These are phyloP conservation scores for Spirogloea muscicola DNA, from an alignment of 139 green algal species.

Conservation along the genomic window DNA sequence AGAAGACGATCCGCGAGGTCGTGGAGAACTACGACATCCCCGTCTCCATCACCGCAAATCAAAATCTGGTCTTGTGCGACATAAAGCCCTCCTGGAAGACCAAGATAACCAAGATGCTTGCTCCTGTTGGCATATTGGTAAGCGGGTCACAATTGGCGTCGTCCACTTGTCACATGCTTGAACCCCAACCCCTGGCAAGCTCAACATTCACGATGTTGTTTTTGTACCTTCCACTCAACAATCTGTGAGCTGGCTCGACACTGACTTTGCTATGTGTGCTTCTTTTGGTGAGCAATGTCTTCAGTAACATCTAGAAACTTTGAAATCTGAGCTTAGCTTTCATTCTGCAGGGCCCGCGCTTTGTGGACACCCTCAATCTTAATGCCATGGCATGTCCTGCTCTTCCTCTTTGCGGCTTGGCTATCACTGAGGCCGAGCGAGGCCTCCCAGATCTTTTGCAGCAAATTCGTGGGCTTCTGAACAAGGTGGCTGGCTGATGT, in stretches of 20 bases:
- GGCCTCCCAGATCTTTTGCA: conserved; percentile 70
- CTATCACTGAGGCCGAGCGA: conserved; percentile 93
- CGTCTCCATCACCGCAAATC: conserved; percentile 52
- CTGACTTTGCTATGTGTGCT: no score
- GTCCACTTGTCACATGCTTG: no score
- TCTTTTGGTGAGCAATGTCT: no score
- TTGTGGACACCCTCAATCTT: conserved; percentile 70
- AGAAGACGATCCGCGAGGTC: conserved; percentile 55
- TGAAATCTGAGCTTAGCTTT: not conserved
- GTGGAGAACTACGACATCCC: conserved; percentile 58
- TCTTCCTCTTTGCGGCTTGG: conserved; percentile 94
- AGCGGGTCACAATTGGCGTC: no score
- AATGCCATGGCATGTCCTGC: conserved; percentile 96
- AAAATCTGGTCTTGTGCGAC: conserved; percentile 94
- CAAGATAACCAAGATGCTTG: conserved; percentile 25
- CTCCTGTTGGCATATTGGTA: conserved; percentile 32
- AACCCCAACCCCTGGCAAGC: no score
- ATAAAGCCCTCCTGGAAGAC: conserved; percentile 65
- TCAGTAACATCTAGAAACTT: no score
- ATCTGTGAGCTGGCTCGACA: no score
- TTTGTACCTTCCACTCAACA: no score
- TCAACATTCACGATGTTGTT: no score
- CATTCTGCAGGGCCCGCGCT: conserved; percentile 20
- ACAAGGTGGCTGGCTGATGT: conserved; percentile 60
- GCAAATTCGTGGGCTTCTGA: conserved; percentile 58